A percentile compares a stretch with the other conserved stretches of the same genome.
Evolutionary conservation across 345 rosid species (phyloP).

Genomic region (Salix dunnii): DNA sequence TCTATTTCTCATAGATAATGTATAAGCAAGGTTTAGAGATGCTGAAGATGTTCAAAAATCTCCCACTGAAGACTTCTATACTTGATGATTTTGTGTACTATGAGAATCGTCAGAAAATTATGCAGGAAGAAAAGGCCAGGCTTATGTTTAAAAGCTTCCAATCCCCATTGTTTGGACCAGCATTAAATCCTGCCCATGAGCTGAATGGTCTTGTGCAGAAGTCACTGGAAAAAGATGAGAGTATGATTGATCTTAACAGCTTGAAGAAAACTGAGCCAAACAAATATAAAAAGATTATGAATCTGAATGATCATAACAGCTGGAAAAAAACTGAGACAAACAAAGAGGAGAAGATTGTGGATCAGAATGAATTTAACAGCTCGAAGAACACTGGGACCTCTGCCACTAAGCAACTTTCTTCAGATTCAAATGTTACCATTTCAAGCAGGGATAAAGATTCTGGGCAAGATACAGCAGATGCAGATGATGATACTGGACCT

Average conservation of each 20-base stretch:
- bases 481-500: constrained; percentile 18
- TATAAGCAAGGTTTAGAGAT: constrained; percentile 73
- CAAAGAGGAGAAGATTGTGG: constrained; percentile 23
- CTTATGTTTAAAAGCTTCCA: constrained; percentile 39
- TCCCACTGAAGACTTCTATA: constrained; percentile 55
- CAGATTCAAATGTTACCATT: constrained; percentile 15
- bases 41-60: constrained; percentile 66
- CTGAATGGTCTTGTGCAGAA: constrained; percentile 14
- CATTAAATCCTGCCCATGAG: constrained; percentile 43
- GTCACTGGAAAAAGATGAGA: constrained; percentile 25
- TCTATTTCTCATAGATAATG: constrained; percentile 52
- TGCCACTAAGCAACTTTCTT: constrained; percentile 12
- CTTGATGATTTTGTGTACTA: constrained; percentile 82
- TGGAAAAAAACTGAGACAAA: constrained; percentile 18
- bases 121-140: constrained; percentile 76
- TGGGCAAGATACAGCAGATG: constrained; percentile 14
- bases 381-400: constrained; percentile 19
- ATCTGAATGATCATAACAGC: constrained; percentile 13
- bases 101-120: constrained; percentile 73
- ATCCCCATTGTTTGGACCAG: constrained; percentile 35
- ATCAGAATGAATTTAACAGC: constrained; percentile 13
- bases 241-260: constrained; percentile 13
- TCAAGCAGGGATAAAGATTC: constrained; percentile 12
- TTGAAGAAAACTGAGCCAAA: constrained; percentile 16
- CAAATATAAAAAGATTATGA: constrained; percentile 22